phyloP scores from a whole-genome alignment of 768 basidiomycete genomes.

The Pisolithus tinctorius region DNA sequence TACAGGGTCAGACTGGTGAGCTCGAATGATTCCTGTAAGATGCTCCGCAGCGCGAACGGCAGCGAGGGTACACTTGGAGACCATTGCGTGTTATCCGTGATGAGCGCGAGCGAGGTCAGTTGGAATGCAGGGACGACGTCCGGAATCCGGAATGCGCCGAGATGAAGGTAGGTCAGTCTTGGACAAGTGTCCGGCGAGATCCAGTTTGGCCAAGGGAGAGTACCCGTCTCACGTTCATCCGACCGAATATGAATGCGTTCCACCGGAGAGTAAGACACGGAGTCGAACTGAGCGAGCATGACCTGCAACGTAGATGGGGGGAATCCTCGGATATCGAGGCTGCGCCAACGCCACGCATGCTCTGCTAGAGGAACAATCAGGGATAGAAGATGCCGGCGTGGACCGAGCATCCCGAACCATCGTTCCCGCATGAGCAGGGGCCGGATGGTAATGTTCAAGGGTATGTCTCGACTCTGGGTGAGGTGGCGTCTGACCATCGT shows the following conservation, averaged over 20 bases:
- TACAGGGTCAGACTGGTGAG: neutral
- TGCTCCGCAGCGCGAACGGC: neutral
- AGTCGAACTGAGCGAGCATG: slow-evolving; percentile 1
- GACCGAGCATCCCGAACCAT: neutral
- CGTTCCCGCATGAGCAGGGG: neutral
- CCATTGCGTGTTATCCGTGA: slow-evolving; percentile 1
- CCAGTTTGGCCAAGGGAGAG: neutral
- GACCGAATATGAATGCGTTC: neutral
- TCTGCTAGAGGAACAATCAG: slow-evolving; percentile 1
- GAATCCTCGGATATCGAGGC: slow-evolving; percentile 1
- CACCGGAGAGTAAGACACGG: neutral
- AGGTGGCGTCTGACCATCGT: slow-evolving; percentile 1
- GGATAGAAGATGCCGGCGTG: neutral
- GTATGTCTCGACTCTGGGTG: neutral
- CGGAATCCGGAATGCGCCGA: slow-evolving; percentile 1
- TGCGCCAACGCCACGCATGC: neutral
- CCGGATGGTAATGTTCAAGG: neutral
- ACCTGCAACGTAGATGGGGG: neutral
- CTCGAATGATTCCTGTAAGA: neutral
- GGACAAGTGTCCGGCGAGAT: neutral
- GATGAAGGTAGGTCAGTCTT: neutral
- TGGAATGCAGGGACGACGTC: slow-evolving; percentile 14
- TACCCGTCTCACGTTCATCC: neutral
- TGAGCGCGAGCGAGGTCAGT: neutral
- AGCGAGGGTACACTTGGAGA: neutral